Evolutionary conservation across 495 filamentous ascomycete species (phyloP), one percentile per base, ranked within the genome.

Genomic region (Annulohypoxylon maeteangense): DNA sequence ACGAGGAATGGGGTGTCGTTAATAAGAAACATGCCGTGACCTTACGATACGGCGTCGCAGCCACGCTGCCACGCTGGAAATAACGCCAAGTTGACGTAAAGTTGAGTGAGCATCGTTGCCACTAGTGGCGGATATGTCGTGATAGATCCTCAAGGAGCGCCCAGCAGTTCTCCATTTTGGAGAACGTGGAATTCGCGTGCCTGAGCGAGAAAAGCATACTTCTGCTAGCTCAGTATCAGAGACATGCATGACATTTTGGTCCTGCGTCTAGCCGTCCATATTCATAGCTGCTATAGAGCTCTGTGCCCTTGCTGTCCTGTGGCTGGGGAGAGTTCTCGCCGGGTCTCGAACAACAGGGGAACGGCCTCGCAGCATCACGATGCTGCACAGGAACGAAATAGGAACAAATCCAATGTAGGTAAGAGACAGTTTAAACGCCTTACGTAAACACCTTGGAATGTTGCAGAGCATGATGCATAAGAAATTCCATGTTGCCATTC

Each of bases 61-160:
- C 65, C 56, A 66, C 38, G 40, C 27, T 73, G 62, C 65, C 56
- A 66, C 38, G 40, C 27, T 73, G 62, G 62, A 47, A 63, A 73
- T 68, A 73, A 68, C 70, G 65, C 65, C 62, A 29, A 62, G 14
- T 66, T 73, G 65, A 62, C 70, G 66, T 73, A 62, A 53, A 64
- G 20, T 60, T 65, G 32, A 25, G 64, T 65, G 40, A 25, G 16
- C 48, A 56, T 51, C 40, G 59, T 54, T 23, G 34, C 40, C 63
- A 65, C 57, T 38, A 67, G 65, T 68, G 65, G 70, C 64, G 59
- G 69, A 48, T 44, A 56, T 66, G 57, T 67, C 51, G 56, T 31
- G 64, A 61, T 44, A 54, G 20, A 50, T 59, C 44, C 47, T 31
- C 29, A 48, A 32, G 57, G 51, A 31, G 34, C 55, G 25, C 27